Percentiles rank a stretch among this genome's conserved stretches.
These are phyloP conservation scores for Curvularia spicifera DNA, from an alignment of 2,329 filamentous ascomycete genomes.

Conservation along the genomic window DNA sequence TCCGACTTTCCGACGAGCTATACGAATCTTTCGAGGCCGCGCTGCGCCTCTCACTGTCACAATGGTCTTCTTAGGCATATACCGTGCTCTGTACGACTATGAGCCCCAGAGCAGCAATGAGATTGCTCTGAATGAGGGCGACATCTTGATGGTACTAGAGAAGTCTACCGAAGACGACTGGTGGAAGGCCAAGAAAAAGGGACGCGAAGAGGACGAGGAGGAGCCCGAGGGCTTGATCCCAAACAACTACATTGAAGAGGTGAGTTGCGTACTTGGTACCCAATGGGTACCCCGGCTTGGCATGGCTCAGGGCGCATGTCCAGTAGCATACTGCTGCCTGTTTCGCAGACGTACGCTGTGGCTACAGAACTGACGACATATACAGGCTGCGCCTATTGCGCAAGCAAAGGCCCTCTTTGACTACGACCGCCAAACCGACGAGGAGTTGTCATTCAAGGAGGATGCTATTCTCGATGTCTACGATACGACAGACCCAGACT, in stretches of 20 bases:
- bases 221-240: slow-evolving; percentile 90
- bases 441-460: slow-evolving; percentile 95
- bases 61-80: slow-evolving; percentile 94
- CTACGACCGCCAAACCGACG: slow-evolving; percentile 95
- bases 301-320: not conserved
- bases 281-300: slow-evolving; percentile 1
- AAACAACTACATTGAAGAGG: slow-evolving; percentile 94
- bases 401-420: slow-evolving; percentile 95
- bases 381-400: slow-evolving; percentile 65
- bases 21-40: slow-evolving; percentile 15
- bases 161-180: slow-evolving; percentile 78
- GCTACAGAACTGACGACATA: slow-evolving; percentile 14
- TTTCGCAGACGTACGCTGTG: not conserved
- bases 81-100: slow-evolving; percentile 92
- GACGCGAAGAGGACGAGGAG: slow-evolving; percentile 78
- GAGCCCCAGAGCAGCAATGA: slow-evolving; percentile 84
- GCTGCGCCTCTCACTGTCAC: slow-evolving; percentile 27
- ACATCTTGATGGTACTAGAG: slow-evolving; percentile 86
- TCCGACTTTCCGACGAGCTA: slow-evolving; percentile 15
- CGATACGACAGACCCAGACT: slow-evolving; percentile 91
- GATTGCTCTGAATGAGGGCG: slow-evolving; percentile 82
- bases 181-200: slow-evolving; percentile 96
- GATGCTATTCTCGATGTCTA: slow-evolving; percentile 83
- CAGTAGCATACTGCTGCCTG: not conserved
- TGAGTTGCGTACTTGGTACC: slow-evolving; percentile 50